A percentile compares a stretch with the other conserved stretches of the same genome.
Evolutionary conservation across 495 filamentous ascomycete genomes (phyloP).

Genomic region (Penicillium mononematosum): DNA sequence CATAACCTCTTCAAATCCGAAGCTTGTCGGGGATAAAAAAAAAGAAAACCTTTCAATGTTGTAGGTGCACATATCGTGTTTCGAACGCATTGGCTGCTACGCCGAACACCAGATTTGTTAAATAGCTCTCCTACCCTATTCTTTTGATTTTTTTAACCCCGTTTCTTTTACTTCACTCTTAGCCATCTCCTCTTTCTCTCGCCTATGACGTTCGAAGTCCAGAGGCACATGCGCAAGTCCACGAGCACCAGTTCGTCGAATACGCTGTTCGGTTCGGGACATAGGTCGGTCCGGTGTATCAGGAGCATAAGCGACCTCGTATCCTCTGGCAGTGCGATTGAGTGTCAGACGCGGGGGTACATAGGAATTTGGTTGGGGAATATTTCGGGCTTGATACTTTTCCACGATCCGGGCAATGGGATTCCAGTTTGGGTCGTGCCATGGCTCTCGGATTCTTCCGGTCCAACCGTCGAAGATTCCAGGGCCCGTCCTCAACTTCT

Average conservation of each 20-base stretch:
- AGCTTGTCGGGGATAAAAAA: too few species aligned
- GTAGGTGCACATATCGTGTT: too few species aligned
- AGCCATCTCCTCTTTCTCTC: constrained; percentile 23
- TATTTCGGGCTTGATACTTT: constrained; percentile 3
- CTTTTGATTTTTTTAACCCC: too few species aligned
- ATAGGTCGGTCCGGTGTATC: constrained; percentile 39
- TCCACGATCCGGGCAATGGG: constrained; percentile 5
- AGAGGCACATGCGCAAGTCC: constrained; percentile 45
- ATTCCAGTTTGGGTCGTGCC: constrained; percentile 6
- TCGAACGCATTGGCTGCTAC: too few species aligned
- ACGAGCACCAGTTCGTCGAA: constrained; percentile 40
- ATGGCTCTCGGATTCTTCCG: constrained; percentile 17
- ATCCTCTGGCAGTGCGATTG: constrained; percentile 12
- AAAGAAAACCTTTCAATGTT: too few species aligned
- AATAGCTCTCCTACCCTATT: too few species aligned
- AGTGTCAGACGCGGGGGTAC: constrained; percentile 1
- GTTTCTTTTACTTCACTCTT: background rate
- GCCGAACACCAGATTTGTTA: too few species aligned
- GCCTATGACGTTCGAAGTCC: constrained; percentile 31
- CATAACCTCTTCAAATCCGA: too few species aligned
- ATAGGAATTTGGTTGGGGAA: background rate
- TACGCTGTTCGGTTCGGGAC: constrained; percentile 44
- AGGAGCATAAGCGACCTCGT: constrained; percentile 42
- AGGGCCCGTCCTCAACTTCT: constrained; percentile 40
- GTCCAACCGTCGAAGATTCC: constrained; percentile 29